These are phyloP conservation scores for Clathrus columnatus DNA, from an alignment of 768 basidiomycete species.

Conservation along the genomic window DNA sequence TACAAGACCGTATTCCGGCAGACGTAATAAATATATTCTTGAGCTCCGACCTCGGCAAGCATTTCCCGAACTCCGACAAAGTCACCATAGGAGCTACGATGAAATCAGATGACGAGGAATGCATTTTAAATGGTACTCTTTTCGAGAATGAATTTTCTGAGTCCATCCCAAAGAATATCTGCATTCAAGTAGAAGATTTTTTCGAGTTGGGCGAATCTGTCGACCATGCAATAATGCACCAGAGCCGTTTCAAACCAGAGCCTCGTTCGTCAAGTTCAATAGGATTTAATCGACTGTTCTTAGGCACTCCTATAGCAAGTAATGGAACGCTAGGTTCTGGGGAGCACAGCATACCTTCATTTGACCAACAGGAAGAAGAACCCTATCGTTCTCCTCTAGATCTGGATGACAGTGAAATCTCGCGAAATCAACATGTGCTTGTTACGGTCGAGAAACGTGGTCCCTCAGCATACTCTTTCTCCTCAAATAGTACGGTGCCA, in stretches of 20 bases:
- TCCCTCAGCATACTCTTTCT: too few species aligned
- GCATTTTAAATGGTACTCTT: not conserved
- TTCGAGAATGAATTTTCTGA: not conserved
- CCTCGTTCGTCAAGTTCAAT: not conserved
- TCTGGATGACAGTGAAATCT: not conserved
- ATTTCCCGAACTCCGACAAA: not conserved
- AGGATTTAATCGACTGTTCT: not conserved
- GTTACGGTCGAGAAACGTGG: not conserved
- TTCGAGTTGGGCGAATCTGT: not conserved
- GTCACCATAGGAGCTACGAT: not conserved
- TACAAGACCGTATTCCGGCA: not conserved
- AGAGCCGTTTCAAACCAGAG: not conserved
- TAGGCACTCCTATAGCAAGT: not conserved
- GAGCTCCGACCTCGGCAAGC: not conserved
- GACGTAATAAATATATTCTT: not conserved
- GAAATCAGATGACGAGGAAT: not conserved
- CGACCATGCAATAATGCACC: not conserved
- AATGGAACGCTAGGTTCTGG: not conserved
- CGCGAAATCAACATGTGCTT: not conserved
- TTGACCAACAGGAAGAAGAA: slow-evolving; percentile 4
- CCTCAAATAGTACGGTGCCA: too few species aligned
- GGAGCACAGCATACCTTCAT: not conserved
- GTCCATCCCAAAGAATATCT: not conserved
- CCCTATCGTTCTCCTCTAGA: slow-evolving; percentile 4
- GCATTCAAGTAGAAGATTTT: slow-evolving; percentile 7